Evolutionary conservation across 2,329 filamentous ascomycete genomes (phyloP).

Genomic region (Podosphaera fusca): DNA sequence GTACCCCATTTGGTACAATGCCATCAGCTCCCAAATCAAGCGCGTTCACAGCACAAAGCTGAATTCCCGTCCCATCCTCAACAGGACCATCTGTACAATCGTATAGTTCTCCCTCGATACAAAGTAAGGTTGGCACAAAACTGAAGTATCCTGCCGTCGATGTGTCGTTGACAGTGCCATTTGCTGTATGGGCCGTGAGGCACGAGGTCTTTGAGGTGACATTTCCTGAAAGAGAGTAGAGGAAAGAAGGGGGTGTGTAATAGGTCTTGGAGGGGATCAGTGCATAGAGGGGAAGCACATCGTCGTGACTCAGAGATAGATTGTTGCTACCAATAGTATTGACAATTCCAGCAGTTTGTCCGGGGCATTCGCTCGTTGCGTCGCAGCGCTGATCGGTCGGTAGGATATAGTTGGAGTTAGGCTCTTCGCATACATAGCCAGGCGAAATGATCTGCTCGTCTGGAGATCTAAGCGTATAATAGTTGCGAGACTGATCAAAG

Average conservation of each 20-base stretch:
- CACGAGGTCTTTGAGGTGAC: neutral
- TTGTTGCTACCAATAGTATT: slow-evolving; percentile 3
- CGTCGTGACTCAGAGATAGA: slow-evolving; percentile 1
- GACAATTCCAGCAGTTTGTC: neutral
- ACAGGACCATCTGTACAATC: slow-evolving; percentile 1
- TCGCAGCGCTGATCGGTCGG: slow-evolving; percentile 1
- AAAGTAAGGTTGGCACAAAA: slow-evolving; percentile 2
- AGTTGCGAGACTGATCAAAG: slow-evolving; percentile 1
- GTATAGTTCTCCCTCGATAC: slow-evolving; percentile 1
- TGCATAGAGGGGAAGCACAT: neutral
- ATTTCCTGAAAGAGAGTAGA: slow-evolving; percentile 2
- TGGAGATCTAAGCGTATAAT: neutral
- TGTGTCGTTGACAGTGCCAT: neutral
- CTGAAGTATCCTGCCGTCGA: slow-evolving; percentile 1
- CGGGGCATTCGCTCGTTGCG: slow-evolving; percentile 1
- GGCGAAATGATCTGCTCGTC: slow-evolving; percentile 1
- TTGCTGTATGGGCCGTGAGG: neutral
- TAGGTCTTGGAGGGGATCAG: slow-evolving; percentile 2
- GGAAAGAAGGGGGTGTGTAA: slow-evolving; percentile 1
- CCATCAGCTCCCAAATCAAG: neutral
- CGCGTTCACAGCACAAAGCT: slow-evolving; percentile 1
- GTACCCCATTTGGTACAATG: neutral
- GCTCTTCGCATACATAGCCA: slow-evolving; percentile 2
- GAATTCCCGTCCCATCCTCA: slow-evolving; percentile 2
- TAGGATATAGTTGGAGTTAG: slow-evolving; percentile 1